Evolutionary conservation across 768 basidiomycete species (phyloP).

Genomic region (Omphalotus guepiniiformis): DNA sequence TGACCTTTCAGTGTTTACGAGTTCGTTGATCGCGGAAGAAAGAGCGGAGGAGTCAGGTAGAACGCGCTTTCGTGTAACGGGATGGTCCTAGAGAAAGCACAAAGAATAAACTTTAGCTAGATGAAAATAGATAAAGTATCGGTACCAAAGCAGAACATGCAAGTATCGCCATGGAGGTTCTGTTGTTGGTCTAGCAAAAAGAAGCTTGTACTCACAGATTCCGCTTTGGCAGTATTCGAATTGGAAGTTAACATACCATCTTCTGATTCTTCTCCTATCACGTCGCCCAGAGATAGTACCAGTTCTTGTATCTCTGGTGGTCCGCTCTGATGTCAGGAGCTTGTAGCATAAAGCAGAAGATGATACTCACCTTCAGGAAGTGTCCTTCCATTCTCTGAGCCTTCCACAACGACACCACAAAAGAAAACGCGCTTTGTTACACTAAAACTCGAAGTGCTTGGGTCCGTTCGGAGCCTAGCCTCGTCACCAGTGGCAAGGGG

Average conservation of each 20-base stretch:
- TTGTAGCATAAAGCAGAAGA: neutral
- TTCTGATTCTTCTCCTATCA: constrained; percentile 50
- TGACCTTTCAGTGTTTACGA: constrained; percentile 83
- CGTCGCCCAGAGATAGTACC: constrained; percentile 71
- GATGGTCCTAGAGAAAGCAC: constrained; percentile 28
- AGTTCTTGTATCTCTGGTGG: constrained; percentile 73
- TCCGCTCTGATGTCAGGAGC: constrained; percentile 12
- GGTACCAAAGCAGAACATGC: too few species aligned
- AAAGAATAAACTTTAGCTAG: neutral
- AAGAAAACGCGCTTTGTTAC: constrained; percentile 82
- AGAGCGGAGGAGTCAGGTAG: constrained; percentile 64
- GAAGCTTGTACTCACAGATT: constrained; percentile 37
- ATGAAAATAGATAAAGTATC: constrained; percentile 3
- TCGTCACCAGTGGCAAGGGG: constrained; percentile 72
- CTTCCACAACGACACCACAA: constrained; percentile 87
- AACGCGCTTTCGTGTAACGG: constrained; percentile 51
- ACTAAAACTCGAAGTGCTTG: constrained; percentile 33
- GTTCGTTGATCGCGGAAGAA: constrained; percentile 74
- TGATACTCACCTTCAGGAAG: constrained; percentile 57
- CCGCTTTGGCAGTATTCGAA: constrained; percentile 31
- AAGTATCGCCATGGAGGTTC: neutral
- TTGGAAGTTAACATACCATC: constrained; percentile 42
- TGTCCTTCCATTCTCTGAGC: constrained; percentile 63
- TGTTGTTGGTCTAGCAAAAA: neutral
- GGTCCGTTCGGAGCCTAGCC: constrained; percentile 34